A percentile compares a stretch with the other conserved stretches of the same genome.
phyloP scores from a whole-genome alignment of 345 rosid genomes.

The Trapa incisa region DNA sequence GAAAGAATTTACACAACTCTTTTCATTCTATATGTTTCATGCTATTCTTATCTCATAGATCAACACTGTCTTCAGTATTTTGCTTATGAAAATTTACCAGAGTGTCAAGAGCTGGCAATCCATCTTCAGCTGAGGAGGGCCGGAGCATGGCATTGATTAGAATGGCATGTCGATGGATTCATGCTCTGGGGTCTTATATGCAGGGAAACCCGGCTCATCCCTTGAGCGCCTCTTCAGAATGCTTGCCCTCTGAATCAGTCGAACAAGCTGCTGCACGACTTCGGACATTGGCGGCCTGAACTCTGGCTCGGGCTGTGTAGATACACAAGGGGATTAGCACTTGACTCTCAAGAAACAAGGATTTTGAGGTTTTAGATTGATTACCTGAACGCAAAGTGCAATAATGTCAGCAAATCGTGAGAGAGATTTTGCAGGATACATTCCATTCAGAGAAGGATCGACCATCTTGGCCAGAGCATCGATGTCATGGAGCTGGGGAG shows the following conservation, averaged over 20 bases:
- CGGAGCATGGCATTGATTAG: constrained; percentile 12
- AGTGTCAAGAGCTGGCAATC: no score
- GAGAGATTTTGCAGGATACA: constrained; percentile 95
- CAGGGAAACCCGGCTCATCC: constrained; percentile 70
- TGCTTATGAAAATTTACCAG: not conserved
- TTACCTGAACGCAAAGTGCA: constrained; percentile 96
- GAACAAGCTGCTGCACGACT: constrained; percentile 91
- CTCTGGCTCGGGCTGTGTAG: constrained; percentile 83
- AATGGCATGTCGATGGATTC: constrained; percentile 55
- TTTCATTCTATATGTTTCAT: not conserved
- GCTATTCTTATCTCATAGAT: not conserved
- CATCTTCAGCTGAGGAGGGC: not conserved
- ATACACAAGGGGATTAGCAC: not conserved
- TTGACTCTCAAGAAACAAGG: no score
- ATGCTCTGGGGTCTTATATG: constrained; percentile 68
- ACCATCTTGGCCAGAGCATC: constrained; percentile 98
- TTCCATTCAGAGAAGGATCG: constrained; percentile 83
- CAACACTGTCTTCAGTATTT: not conserved
- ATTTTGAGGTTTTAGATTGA: not conserved
- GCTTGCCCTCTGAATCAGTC: constrained; percentile 89
- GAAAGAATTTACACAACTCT: constrained; percentile 2
- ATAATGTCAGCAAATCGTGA: constrained; percentile 97
- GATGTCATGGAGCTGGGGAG: constrained; percentile 94
- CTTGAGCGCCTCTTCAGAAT: constrained; percentile 68
- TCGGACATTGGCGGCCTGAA: constrained; percentile 99